Conservation (phyloP, 352 stramenopile genomes). For the Pythium volutum region DNA sequence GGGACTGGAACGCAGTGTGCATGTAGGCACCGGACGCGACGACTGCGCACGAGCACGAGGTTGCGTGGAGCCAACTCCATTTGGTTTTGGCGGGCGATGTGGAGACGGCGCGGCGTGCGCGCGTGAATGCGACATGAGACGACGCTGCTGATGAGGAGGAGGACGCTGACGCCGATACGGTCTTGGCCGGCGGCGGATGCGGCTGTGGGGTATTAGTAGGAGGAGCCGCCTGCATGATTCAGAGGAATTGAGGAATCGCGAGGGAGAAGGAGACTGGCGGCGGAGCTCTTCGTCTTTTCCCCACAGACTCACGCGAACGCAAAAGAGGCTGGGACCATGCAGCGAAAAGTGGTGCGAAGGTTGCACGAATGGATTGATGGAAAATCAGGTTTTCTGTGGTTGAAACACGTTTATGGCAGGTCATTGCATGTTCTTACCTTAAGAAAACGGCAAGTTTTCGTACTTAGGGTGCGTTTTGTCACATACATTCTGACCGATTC, state of each 20-base stretch:
- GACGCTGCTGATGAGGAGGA: too few species aligned
- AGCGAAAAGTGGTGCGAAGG: background rate
- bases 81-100: slow-evolving; percentile 3
- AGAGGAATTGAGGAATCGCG: too few species aligned
- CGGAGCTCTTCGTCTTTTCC: background rate
- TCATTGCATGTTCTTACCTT: too few species aligned
- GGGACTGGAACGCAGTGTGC: slow-evolving; percentile 37
- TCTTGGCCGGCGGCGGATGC: background rate
- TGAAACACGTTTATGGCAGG: too few species aligned
- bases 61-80: slow-evolving; percentile 79
- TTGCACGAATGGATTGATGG: background rate
- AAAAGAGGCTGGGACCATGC: background rate
- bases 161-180: background rate
- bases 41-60: slow-evolving; percentile 60
- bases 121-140: slow-evolving; percentile 4
- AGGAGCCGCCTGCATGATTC: background rate
- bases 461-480: background rate
- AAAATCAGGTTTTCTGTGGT: too few species aligned
- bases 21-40: slow-evolving; percentile 71
- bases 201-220: background rate
- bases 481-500: too few species aligned
- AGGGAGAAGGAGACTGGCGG: background rate
- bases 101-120: background rate
- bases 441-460: background rate
- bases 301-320: too few species aligned